Conservation (phyloP, 345 rosid genomes). For the Mercurialis annua region DNA sequence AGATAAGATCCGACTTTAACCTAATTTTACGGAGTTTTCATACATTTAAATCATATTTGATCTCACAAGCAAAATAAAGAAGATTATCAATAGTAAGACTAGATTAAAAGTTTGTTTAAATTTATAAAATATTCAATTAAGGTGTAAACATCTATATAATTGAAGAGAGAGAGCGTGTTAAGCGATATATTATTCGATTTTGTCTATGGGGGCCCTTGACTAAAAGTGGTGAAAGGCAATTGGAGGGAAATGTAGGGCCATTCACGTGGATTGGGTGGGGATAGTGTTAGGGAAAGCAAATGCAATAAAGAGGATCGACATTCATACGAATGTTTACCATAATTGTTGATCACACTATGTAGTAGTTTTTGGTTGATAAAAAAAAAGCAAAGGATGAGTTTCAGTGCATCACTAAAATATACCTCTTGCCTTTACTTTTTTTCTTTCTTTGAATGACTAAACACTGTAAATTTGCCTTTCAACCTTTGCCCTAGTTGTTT, state of each 20-base stretch:
- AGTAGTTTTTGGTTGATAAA: neutral
- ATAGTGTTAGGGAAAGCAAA: constrained; percentile 11
- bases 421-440: constrained; percentile 16
- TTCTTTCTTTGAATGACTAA: constrained; percentile 20
- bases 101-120: too few species aligned
- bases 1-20: too few species aligned
- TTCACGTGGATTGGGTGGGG: constrained; percentile 28
- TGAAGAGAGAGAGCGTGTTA: too few species aligned
- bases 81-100: too few species aligned
- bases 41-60: too few species aligned
- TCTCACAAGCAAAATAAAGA: too few species aligned
- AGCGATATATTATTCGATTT: too few species aligned
- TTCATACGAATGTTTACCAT: neutral
- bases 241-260: constrained; percentile 23
- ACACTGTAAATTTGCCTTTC: constrained; percentile 19
- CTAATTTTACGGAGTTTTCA: too few species aligned
- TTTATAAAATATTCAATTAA: too few species aligned
- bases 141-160: too few species aligned
- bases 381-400: constrained; percentile 2
- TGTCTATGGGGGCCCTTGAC: neutral
- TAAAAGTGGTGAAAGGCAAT: constrained; percentile 15
- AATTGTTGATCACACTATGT: neutral
- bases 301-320: neutral
- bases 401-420: constrained; percentile 15
- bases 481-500: neutral